Percentiles rank a stretch among this genome's conserved stretches.
Evolutionary conservation across 2,329 filamentous ascomycete species (phyloP).

Genomic region (Penicillium olsonii): DNA sequence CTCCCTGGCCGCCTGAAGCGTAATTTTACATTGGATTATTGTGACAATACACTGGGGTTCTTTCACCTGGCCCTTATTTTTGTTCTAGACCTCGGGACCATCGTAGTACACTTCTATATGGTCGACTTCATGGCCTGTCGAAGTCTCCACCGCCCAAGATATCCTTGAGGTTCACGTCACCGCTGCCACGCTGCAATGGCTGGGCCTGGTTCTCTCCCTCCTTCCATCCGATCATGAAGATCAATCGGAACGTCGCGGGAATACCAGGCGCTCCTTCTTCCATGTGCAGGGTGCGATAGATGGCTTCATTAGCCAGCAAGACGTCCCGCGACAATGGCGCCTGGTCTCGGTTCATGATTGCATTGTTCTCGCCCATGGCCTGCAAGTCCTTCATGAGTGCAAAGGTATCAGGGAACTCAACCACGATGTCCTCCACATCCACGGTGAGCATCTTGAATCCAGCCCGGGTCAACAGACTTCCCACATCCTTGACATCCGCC

Average conservation of each 20-base stretch:
- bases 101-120: background rate
- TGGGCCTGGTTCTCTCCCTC: constrained; percentile 75
- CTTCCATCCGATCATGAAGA: constrained; percentile 99
- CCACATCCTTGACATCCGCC: constrained; percentile 88
- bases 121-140: constrained; percentile 19
- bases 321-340: constrained; percentile 79
- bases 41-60: constrained; percentile 20
- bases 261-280: constrained; percentile 67
- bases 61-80: constrained; percentile 3
- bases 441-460: constrained; percentile 96
- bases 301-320: constrained; percentile 80
- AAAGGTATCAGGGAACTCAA: constrained; percentile 89
- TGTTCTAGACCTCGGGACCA: constrained; percentile 1
- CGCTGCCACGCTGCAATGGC: constrained; percentile 80
- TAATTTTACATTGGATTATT: constrained; percentile 29
- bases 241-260: constrained; percentile 90
- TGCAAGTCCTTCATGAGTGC: constrained; percentile 91
- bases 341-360: constrained; percentile 80
- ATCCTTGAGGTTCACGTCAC: constrained; percentile 85
- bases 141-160: constrained; percentile 58
- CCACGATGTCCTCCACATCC: constrained; percentile 94
- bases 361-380: constrained; percentile 94
- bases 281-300: constrained; percentile 85
- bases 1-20: constrained; percentile 20
- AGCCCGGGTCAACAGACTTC: constrained; percentile 79